Percentiles rank a stretch among this genome's conserved stretches.
Conservation (phyloP, 257 asterid species). For the Capsicum pubescens region DNA sequence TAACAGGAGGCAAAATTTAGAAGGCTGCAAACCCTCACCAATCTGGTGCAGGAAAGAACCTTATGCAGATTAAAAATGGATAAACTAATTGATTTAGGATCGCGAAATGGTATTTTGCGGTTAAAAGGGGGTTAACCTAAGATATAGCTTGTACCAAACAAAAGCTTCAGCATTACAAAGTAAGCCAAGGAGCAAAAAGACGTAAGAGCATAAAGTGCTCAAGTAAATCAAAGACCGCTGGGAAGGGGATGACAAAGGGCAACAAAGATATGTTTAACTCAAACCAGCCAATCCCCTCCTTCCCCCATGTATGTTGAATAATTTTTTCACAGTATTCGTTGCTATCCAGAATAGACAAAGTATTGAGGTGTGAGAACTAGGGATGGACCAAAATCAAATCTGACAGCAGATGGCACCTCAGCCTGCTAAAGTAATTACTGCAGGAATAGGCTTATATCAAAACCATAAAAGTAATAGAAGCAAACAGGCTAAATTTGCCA, state of each 20-base stretch:
- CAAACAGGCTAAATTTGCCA: background rate
- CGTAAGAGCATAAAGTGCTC: background rate
- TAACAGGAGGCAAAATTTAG: background rate
- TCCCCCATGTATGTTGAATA: background rate
- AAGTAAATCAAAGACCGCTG: background rate
- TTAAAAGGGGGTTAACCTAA: background rate
- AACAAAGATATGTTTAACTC: background rate
- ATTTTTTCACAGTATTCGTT: background rate
- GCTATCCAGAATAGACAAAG: background rate
- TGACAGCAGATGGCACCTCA: background rate
- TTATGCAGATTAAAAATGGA: background rate
- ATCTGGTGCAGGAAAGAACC: background rate
- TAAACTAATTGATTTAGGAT: background rate
- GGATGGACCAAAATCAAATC: background rate
- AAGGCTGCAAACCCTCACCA: background rate
- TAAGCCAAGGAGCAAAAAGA: background rate
- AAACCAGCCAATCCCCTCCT: background rate
- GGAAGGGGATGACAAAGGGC: conserved; percentile 3
- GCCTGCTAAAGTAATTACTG: background rate
- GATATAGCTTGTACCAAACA: background rate
- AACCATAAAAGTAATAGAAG: background rate
- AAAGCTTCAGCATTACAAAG: background rate
- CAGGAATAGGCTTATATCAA: background rate
- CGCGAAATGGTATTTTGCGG: background rate
- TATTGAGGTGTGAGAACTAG: background rate